These are phyloP conservation scores for Calvatia gigantea DNA, from an alignment of 768 basidiomycete species.

Conservation along the genomic window DNA sequence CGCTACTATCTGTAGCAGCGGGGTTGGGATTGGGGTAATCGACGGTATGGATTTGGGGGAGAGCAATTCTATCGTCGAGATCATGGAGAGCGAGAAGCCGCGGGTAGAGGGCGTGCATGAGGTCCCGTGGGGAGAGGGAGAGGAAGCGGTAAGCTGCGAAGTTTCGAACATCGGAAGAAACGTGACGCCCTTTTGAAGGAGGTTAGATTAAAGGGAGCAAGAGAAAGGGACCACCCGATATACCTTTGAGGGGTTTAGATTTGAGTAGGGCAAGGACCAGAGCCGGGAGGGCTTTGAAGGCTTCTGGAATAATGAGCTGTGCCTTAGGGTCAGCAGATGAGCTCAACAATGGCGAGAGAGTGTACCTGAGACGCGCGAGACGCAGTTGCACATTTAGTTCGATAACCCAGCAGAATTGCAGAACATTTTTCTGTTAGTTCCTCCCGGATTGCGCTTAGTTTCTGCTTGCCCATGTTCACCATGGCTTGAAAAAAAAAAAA, in stretches of 20 bases:
- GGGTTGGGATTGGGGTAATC: neutral
- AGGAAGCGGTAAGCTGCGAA: constrained; percentile 76
- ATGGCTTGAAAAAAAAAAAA: constrained; percentile 51
- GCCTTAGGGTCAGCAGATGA: neutral
- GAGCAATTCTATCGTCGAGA: constrained; percentile 63
- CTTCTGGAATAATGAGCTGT: constrained; percentile 93
- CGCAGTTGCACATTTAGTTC: constrained; percentile 82
- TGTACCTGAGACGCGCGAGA: constrained; percentile 76
- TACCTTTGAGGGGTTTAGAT: constrained; percentile 91
- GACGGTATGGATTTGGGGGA: constrained; percentile 43
- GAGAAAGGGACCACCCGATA: constrained; percentile 13
- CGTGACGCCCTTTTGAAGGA: constrained; percentile 60
- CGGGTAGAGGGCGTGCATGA: constrained; percentile 85
- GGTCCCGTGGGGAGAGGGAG: constrained; percentile 62
- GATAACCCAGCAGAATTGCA: constrained; percentile 78
- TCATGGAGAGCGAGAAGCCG: constrained; percentile 86
- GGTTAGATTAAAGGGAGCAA: neutral
- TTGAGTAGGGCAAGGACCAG: constrained; percentile 82
- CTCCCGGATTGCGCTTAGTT: constrained; percentile 76
- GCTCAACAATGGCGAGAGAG: neutral
- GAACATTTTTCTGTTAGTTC: constrained; percentile 83
- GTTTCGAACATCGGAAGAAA: constrained; percentile 93
- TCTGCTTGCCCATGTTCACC: constrained; percentile 51
- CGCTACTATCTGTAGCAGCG: constrained; percentile 2
- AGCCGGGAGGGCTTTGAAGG: constrained; percentile 81